Evolutionary conservation across 1,284 basidiomycete genomes (phyloP), one percentile per base, ranked within the genome.

Genomic region (Mycena sp.): DNA sequence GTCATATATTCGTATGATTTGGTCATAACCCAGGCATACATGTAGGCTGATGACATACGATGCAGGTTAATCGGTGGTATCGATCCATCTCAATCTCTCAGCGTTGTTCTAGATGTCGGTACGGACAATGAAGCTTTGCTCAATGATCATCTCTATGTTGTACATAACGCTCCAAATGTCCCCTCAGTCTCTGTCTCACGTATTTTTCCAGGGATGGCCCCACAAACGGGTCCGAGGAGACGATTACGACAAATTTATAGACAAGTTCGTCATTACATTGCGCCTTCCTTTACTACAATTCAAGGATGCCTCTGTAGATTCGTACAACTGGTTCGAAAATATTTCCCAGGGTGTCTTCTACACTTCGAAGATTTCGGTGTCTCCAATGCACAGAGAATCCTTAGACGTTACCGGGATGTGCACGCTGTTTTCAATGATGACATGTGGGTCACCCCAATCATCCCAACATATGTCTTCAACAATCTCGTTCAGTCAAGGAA

Each of bases 381-480:
- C 41, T 82, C 83, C 40, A 94, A 95, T 68, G 94, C 93, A 0
- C 84, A 90, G 65, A 78, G 88, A 9, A 77, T 95, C 10, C 83
- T 96, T 43, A 81, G 89, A 59, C 81, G 84, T 58, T 95, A 94
- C 77, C 81, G 83, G 11, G 82, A 86, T 29, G 74, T 84, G 30
- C 90, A 92, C 69, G 80, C 90, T 0, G 85, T 89, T 17, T 94
- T 94, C 81, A 94, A 94, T 74, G 92, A 94, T 69, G 92, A 91
- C 70, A 88, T 91, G 88, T 89, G 70, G 10, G 84, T 71, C 16
- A 21, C 5, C 35, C 51, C 49, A 61, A n/a, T 41, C 53, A 3
- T 29, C 4, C n/a, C 12, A 7, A 9, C 14, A 28, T 21, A 46
- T 37, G 32, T 52, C 16, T 17, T 25, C 30, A 32, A 25, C 55